Percentiles rank a stretch among this genome's conserved stretches.
Conservation (phyloP, 306 rosid species). For the Astragalus membranaceus region DNA sequence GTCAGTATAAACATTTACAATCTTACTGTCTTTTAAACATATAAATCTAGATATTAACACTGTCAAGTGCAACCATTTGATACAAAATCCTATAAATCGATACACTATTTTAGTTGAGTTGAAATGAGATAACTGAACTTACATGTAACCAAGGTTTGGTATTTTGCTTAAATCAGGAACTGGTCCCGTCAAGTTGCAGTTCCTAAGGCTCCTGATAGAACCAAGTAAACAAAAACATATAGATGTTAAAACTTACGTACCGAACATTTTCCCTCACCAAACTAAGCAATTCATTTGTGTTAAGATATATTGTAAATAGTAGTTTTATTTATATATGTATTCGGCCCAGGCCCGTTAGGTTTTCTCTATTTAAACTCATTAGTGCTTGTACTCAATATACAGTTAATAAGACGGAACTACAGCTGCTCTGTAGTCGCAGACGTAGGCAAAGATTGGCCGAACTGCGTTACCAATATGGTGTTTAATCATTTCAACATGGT, state of each 20-base stretch:
- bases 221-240: not conserved
- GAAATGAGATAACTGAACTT: conserved; percentile 32
- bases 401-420: too few relatives aligned
- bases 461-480: too few relatives aligned
- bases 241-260: not conserved
- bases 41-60: not conserved
- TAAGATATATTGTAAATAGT: too few relatives aligned
- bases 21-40: not conserved
- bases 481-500: too few relatives aligned
- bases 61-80: not conserved
- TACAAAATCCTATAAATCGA: not conserved
- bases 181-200: conserved; percentile 73
- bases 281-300: not conserved
- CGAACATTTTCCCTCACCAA: not conserved
- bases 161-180: conserved; percentile 77
- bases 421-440: too few relatives aligned
- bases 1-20: conserved; percentile 14
- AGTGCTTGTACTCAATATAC: too few relatives aligned
- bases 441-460: too few relatives aligned
- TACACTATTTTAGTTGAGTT: not conserved
- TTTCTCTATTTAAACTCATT: too few relatives aligned
- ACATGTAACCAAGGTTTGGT: conserved; percentile 51
- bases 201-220: conserved; percentile 76
- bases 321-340: too few relatives aligned
- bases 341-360: too few relatives aligned